Base-by-base conservation (phyloP, 345 rosid genomes). In the Linum lewisii region DNA sequence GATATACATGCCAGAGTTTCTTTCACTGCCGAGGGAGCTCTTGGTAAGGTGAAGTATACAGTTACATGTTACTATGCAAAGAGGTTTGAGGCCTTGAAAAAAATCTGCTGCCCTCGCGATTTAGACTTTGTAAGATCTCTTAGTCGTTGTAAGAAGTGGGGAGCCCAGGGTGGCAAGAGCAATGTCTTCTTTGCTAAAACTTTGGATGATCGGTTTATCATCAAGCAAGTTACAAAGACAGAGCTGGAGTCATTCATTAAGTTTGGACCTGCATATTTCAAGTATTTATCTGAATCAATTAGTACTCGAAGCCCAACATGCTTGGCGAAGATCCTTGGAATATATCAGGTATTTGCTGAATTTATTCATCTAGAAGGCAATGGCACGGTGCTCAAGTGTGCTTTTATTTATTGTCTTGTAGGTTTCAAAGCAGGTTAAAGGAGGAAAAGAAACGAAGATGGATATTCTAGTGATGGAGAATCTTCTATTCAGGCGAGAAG, bases 81-180 rank as follows among this genome's bases (percentile, higher is more conserved):
- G 69, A 73, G 82, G 56, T 94, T 90, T 69, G 97, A 90, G 75
- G 86, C 90, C 26, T 72, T 94, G 29, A 83, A 97, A 71, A 76
- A 75, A 70, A 81, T 80, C 44, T 90, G 96, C 63, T 79, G 95
- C 72, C 88, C 97, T 54, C 85, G 95, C 25, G 97, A 90, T 74
- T 76, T 80, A 58, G 97, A 94, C 73, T 94, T 53, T 60, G 70
- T 90, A 65, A 81, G 95, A 78, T 94, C 99, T 62, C 88, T 94
- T 64, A 90, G 97, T 71, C 93, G 91, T 61, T 94, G 97, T 78
- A 94, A 82, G 75, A 94, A 94, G 73, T 90, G 97, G 99, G 88
- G 96, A 57, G 97, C 99, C 57, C 93, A 90, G 67, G 99, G 99
- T 66, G 99, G 99, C 59, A 94, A 94, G 84, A 94, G 99, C 77